Evolutionary conservation across 2,329 filamentous ascomycete genomes (phyloP), one percentile per base, ranked within the genome.

Genomic region (Calonectria naviculata): DNA sequence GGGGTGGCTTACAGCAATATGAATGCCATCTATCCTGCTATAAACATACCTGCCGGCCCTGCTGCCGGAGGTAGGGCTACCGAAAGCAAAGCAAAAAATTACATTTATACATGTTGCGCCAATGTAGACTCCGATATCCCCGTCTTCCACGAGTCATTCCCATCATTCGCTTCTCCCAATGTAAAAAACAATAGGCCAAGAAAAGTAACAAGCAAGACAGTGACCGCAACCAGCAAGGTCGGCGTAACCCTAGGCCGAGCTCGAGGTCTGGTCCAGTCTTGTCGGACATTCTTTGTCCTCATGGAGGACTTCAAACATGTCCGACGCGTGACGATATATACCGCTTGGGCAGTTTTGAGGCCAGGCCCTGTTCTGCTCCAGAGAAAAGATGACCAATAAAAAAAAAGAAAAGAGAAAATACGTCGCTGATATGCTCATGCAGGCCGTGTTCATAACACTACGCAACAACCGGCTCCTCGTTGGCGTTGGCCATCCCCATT

Each of bases 381-480:
- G 29, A 31, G 24, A 42, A 42, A 24, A 61, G 38, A 61, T 28
- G 28, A 29, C 5, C 44, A 47, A 64, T 64, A 56, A 36, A n/a
- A 12, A 38, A n/a, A 38, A 26, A 38, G 15, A 58, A 58, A 38
- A 42, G 44, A 54, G 64, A 64, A 3, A n/a, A 67, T n/a, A 67
- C 54, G 54, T 67, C 63, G 72, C 44, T 67, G 21, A 44, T 67
- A 65, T 65, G 62, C 56, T 41, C 65, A 60, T 42, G 44, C 24
- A 52, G 38, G 34, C 38, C 46, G 65, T 66, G 63, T 70, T 84
- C 81, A 88, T 85, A 89, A 83, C 73, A 89, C 87, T 60, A 89
- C 84, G 74, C 88, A 89, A 81, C 88, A 89, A 49, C 84, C 83
- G 34, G 81, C 78, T 56, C 84, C 81, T 34, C 86, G 81, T 60